Evolutionary conservation across 2,329 filamentous ascomycete species (phyloP).

Genomic region (Neopestalotiopsis rosae): DNA sequence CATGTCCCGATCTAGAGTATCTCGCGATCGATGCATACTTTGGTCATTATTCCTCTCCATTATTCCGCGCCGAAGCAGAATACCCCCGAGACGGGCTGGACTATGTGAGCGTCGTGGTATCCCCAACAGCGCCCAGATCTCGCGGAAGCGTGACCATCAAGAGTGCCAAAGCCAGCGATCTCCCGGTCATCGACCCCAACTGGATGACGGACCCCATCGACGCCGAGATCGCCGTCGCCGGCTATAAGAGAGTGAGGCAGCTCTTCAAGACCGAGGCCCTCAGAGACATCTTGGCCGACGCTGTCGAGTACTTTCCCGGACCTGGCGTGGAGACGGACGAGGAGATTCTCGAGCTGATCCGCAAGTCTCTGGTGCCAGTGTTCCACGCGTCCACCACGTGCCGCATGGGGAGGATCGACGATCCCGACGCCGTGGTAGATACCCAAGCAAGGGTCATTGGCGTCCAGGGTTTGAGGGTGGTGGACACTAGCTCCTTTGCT

Average conservation of each 20-base stretch:
- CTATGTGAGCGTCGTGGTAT: slow-evolving; percentile 20
- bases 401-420: slow-evolving; percentile 22
- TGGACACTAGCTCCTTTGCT: slow-evolving; percentile 22
- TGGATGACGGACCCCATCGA: slow-evolving; percentile 50
- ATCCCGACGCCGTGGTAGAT: slow-evolving; percentile 26
- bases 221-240: slow-evolving; percentile 46
- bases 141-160: slow-evolving; percentile 25
- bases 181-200: slow-evolving; percentile 47
- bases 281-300: not conserved
- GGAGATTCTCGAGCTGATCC: slow-evolving; percentile 19
- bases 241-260: slow-evolving; percentile 47
- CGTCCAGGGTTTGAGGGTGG: slow-evolving; percentile 21
- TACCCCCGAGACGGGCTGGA: slow-evolving; percentile 23
- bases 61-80: not conserved
- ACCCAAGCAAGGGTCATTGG: slow-evolving; percentile 23
- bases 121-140: slow-evolving; percentile 15
- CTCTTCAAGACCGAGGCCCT: slow-evolving; percentile 18
- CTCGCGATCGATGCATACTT: slow-evolving; percentile 21
- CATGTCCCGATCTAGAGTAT: slow-evolving; percentile 31
- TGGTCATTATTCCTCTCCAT: slow-evolving; percentile 19
- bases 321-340: slow-evolving; percentile 12
- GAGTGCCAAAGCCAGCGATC: slow-evolving; percentile 15
- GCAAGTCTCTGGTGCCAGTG: slow-evolving; percentile 19
- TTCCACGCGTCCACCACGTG: slow-evolving; percentile 26
- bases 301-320: slow-evolving; percentile 17